Evolutionary conservation across 2,329 filamentous ascomycete species (phyloP), one percentile per base, ranked within the genome.

Genomic region (Chlorencoelia australis): DNA sequence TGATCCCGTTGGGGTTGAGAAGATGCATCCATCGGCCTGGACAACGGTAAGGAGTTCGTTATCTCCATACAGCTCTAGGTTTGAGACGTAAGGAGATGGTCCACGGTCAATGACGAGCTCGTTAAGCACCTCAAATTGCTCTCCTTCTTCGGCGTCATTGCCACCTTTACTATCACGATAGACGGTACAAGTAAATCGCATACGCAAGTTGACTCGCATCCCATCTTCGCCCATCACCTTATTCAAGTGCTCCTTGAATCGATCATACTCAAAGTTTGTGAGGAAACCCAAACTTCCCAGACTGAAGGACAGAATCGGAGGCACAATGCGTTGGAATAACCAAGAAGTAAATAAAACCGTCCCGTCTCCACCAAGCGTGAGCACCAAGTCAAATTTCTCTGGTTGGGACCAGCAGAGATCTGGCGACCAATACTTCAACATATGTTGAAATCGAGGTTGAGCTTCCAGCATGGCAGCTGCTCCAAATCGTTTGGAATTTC

Each of bases 181-280:
- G 7, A 98, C 88, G 0, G 91, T 96, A 64, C 89, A 96, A 11
- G 91, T 98, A 60, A 98, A 98, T 44, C 91, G 83, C 91, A 98
- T 98, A 48, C 91, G 86, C 49, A 98, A 69, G 55, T 94, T 96
- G 42, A 96, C 89, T 36, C 89, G 82, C 89, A 98, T 96, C 38
- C 91, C 91, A 2, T 82, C 76, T 39, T 93, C 85, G 42, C 87
- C 87, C 87, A 98, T 94, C 49, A 96, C 75, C 36, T 78, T 79
- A 60, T 85, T 81, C 21, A 98, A 72, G 53, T 94, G 84, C 41
- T 82, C 70, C 61, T 86, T 87, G 67, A 94, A 95, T 50, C 80
- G 73, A 43, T 85, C 76, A 55, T 91, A 98, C 56, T 88, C 77
- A 53, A 91, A 93, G 40, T 78, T 87, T 2, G 86, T 93, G 51